Base-by-base conservation (phyloP, 192 early-diverging fungal genomes). In the Coemansia furcata region DNA sequence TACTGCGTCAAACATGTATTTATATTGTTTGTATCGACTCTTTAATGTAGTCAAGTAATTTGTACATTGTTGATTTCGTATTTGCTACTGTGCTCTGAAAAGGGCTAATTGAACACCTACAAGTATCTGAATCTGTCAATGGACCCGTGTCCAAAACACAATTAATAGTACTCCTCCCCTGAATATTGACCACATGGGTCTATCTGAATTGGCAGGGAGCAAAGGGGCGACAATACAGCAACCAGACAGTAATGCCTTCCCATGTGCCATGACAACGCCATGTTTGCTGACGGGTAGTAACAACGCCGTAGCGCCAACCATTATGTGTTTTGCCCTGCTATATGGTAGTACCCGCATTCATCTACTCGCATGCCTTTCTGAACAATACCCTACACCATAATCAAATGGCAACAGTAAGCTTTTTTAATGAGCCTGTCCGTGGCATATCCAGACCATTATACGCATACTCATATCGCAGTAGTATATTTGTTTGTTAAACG, bases 51-150 rank as follows among this genome's bases (percentile, higher is more conserved):
- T 61, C 42, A 63, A 6, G 4, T 60, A 30, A 50, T 40, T 43
- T 43, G 44, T 63, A 59, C 37, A 21, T 43, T 59, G 63, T 63
- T 42, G 35, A 33, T 47, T 46, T 29, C 44, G 39, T 26, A 30
- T 64, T 52, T 37, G n/a, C 60, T 62, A 62, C 42, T 62, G 33
- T 39, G 59, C 33, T 2, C 3, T 39, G 59, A 9, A 21, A 33
- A 10, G 3, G 26, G 44, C 19, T 47, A 21, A 54, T 54, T 54
- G 50, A 30, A 54, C 6, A 30, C 10, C 49, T 30, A 30, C 50
- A 29, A 54, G 50, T n/a, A 43, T 21, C 19, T 3, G n/a, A 19
- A 9, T 65, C 10, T 65, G 42, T 23, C 12, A 19, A 32, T 49
- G 46, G 46, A 49, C 46, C 46, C 46, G 46, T 49, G 46, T 49